Percentiles rank a stretch among this genome's conserved stretches.
Evolutionary conservation across 2,329 filamentous ascomycete genomes (phyloP).

Genomic region (Talaromyces sp.): DNA sequence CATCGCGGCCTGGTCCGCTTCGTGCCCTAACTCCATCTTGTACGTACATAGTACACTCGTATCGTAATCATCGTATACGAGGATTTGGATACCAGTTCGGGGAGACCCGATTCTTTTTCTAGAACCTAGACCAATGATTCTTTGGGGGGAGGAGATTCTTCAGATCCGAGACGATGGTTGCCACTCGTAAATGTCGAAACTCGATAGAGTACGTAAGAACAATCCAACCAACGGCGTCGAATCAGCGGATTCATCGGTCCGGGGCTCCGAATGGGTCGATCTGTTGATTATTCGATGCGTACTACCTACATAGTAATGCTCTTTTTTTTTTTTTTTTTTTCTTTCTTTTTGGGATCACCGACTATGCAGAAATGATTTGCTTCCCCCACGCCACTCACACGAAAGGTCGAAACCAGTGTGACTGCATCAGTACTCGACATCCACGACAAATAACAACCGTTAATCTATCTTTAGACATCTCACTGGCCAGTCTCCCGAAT

Average conservation of each 20-base stretch:
- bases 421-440: neutral
- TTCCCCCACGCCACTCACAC: too few relatives aligned
- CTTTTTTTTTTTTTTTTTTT: too few relatives aligned
- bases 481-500: neutral
- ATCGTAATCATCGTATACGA: neutral
- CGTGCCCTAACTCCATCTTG: neutral
- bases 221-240: neutral
- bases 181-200: neutral
- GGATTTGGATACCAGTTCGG: neutral
- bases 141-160: neutral
- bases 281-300: neutral
- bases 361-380: too few relatives aligned
- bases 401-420: neutral
- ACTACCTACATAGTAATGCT: too few relatives aligned
- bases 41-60: neutral
- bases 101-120: neutral
- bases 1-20: slow-evolving; percentile 5
- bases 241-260: neutral
- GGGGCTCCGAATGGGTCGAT: slow-evolving; percentile 2
- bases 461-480: neutral
- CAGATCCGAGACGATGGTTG: neutral
- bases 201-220: neutral
- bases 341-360: neutral
- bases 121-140: neutral
- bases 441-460: neutral